Percentiles rank a stretch among this genome's conserved stretches.
Conservation (phyloP, 768 basidiomycete genomes). For the Gymnopilus junonius region DNA sequence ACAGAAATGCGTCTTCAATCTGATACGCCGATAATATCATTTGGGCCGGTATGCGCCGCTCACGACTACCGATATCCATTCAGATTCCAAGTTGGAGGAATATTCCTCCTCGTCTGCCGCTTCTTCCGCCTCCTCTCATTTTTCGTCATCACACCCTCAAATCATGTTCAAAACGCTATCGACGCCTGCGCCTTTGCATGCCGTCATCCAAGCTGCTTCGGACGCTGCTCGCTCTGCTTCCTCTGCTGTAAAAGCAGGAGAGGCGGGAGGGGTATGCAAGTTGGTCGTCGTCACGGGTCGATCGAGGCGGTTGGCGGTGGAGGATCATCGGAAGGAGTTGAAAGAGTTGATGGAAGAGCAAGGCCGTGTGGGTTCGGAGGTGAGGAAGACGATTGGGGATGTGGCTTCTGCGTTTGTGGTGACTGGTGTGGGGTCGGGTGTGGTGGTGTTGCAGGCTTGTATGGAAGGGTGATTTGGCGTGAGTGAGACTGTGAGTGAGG, state of each 20-base stretch:
- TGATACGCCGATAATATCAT: conserved; percentile 83
- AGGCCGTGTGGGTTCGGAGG: conserved; percentile 58
- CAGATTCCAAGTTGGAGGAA: not conserved
- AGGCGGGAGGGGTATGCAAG: conserved; percentile 18
- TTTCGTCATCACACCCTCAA: conserved; percentile 48
- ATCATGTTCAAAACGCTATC: conserved; percentile 64
- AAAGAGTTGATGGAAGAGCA: conserved; percentile 63
- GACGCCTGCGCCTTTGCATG: conserved; percentile 64
- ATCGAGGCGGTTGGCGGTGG: conserved; percentile 71
- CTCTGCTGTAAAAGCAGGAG: not conserved
- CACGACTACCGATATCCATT: not conserved
- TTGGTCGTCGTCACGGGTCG: conserved; percentile 76
- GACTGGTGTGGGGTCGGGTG: conserved; percentile 56
- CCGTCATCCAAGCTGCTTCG: conserved; percentile 53
- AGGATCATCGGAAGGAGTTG: conserved; percentile 75
- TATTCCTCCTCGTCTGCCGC: not conserved
- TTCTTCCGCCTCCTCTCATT: conserved; percentile 15
- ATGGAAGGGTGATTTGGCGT: not conserved
- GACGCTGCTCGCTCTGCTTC: conserved; percentile 2
- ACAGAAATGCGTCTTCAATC: conserved; percentile 75
- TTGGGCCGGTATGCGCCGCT: conserved; percentile 65
- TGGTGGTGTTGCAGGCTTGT: conserved; percentile 75
- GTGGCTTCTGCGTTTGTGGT: conserved; percentile 79
- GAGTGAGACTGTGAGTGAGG: not conserved
- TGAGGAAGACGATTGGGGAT: conserved; percentile 86